Evolutionary conservation across 805 yeast species (phyloP).

Genomic region (Myxozyma mucilagina): DNA sequence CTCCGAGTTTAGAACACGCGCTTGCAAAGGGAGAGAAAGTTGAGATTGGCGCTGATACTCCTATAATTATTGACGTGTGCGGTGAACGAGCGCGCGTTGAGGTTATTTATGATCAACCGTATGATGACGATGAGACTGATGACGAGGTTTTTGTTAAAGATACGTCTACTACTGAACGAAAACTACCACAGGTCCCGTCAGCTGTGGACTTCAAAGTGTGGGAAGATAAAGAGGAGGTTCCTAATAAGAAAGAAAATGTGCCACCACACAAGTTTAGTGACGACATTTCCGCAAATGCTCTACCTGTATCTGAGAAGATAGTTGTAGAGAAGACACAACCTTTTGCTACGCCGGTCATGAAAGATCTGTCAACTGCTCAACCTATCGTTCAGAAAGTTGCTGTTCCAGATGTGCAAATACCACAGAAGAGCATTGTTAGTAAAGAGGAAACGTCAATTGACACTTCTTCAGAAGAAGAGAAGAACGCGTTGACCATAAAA

Average conservation of each 20-base stretch:
- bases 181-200: background rate
- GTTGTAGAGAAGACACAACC: too few species aligned
- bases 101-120: conserved; percentile 35
- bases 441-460: too few species aligned
- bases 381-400: too few species aligned
- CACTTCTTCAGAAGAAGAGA: background rate
- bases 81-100: conserved; percentile 60
- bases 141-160: conserved; percentile 36
- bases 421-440: too few species aligned
- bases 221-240: conserved; percentile 17
- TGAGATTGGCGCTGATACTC: conserved; percentile 60
- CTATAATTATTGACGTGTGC: conserved; percentile 67
- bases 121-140: conserved; percentile 48
- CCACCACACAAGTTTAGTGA: too few species aligned
- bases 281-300: too few species aligned
- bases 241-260: conserved; percentile 8
- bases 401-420: too few species aligned
- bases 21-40: conserved; percentile 65
- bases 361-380: too few species aligned
- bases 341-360: too few species aligned
- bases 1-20: conserved; percentile 50
- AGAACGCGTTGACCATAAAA: background rate
- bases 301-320: too few species aligned
- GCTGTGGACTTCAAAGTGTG: conserved; percentile 15
- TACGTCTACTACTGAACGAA: too few species aligned